phyloP scores from a whole-genome alignment of 129 eudicot species.

The Flaveria linearis region DNA sequence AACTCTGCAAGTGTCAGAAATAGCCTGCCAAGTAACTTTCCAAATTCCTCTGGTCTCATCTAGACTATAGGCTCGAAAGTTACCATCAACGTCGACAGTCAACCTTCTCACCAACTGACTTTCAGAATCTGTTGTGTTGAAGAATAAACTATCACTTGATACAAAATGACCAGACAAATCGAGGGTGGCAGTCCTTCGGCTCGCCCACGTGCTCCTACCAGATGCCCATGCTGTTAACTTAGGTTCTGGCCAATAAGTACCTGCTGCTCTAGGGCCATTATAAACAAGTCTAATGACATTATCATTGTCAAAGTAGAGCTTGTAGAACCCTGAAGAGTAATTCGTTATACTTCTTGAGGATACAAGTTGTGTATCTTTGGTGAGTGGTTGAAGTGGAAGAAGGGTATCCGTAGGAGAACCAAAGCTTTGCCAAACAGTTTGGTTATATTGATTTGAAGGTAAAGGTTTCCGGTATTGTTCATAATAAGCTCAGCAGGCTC shows the following conservation, averaged over 20 bases:
- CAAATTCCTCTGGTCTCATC: conserved; percentile 39
- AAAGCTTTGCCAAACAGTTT: conserved; percentile 57
- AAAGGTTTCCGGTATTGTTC: conserved; percentile 43
- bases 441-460: conserved; percentile 20
- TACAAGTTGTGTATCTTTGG: conserved; percentile 31
- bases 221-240: conserved; percentile 24
- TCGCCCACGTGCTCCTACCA: conserved; percentile 38
- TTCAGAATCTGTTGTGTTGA: conserved; percentile 43
- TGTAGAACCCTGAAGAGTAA: conserved; percentile 47
- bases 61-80: conserved; percentile 43
- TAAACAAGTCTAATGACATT: conserved; percentile 47
- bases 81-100: conserved; percentile 50
- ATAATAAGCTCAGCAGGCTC: conserved; percentile 25
- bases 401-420: conserved; percentile 53
- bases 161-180: conserved; percentile 44
- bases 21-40: conserved; percentile 48
- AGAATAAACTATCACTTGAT: conserved; percentile 43
- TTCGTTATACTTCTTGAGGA: conserved; percentile 45
- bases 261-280: conserved; percentile 35
- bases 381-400: conserved; percentile 51
- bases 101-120: conserved; percentile 22
- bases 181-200: conserved; percentile 36
- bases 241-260: conserved; percentile 39
- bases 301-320: conserved; percentile 48
- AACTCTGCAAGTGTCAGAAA: conserved; percentile 29